Evolutionary conservation across 1,284 basidiomycete species (phyloP).

Genomic region (Melampsora americana): DNA sequence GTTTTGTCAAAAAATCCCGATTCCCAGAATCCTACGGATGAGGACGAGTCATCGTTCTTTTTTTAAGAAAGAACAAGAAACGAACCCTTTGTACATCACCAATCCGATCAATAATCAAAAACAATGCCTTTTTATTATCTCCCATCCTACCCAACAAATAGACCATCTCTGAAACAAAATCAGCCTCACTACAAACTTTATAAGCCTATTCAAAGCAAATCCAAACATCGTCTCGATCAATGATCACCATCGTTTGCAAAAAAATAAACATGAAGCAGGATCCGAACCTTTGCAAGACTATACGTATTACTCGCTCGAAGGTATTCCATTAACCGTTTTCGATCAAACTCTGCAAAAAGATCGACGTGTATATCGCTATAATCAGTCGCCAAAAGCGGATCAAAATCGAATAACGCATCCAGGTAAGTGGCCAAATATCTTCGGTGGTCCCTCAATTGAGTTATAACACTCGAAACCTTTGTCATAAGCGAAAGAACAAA

Average conservation of each 20-base stretch:
- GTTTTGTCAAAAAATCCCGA: not conserved
- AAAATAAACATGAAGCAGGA: conserved; percentile 11
- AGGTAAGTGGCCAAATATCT: conserved; percentile 89
- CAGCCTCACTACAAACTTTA: conserved; percentile 73
- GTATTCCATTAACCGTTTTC: conserved; percentile 77
- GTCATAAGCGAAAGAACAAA: not conserved
- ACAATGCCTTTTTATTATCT: conserved; percentile 89
- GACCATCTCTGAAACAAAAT: conserved; percentile 93
- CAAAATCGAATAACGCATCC: conserved; percentile 82
- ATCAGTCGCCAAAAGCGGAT: conserved; percentile 72
- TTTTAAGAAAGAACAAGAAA: no score
- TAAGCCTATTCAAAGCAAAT: conserved; percentile 67
- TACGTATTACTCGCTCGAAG: conserved; percentile 87
- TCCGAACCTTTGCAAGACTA: conserved; percentile 71
- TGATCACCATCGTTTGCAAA: conserved; percentile 15
- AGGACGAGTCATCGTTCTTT: not conserved
- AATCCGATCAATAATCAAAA: conserved; percentile 89
- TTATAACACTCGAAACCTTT: conserved; percentile 79
- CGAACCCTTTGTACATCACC: conserved; percentile 82
- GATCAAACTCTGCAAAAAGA: conserved; percentile 85
- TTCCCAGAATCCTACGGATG: not conserved
- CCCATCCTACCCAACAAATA: conserved; percentile 96
- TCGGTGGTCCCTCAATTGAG: conserved; percentile 73
- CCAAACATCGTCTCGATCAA: not conserved
- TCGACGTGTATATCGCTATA: conserved; percentile 86